Percentiles rank a stretch among this genome's conserved stretches.
Conservation (phyloP, 164 flowering plant genomes). For the Sextonia rubra region DNA sequence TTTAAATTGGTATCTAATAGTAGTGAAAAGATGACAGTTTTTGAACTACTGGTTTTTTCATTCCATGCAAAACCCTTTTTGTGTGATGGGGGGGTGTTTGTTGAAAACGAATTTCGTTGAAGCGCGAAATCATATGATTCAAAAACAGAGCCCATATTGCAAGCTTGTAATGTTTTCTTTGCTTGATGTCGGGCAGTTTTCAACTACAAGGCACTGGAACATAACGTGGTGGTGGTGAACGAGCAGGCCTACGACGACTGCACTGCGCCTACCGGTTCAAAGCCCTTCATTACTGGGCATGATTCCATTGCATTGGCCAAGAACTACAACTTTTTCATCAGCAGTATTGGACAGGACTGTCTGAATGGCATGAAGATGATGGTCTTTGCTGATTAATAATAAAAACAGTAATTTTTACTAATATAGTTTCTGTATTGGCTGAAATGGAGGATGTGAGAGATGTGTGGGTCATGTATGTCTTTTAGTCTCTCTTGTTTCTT, state of each 20-base stretch:
- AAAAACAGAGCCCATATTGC: background rate
- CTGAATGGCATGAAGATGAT: background rate
- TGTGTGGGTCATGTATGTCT: no score
- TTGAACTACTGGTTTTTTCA: no score
- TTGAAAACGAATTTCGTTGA: no score
- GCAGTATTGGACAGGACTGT: background rate
- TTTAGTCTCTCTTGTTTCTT: no score
- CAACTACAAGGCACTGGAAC: background rate
- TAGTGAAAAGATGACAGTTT: background rate
- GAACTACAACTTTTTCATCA: background rate
- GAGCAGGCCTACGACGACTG: background rate
- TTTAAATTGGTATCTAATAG: no score
- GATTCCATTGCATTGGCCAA: background rate
- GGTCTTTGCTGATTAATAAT: background rate
- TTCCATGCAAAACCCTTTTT: no score
- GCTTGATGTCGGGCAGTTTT: conserved; percentile 3
- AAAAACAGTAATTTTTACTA: background rate
- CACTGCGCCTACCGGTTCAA: background rate
- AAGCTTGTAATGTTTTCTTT: background rate
- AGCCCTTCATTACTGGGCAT: background rate
- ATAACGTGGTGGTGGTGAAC: conserved; percentile 6
- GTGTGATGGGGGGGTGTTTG: background rate
- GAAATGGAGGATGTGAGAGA: background rate
- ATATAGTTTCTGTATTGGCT: background rate
- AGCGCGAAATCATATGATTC: background rate